Base-by-base conservation (phyloP, 116 monocot genomes). In the Cymodocea nodosa region DNA sequence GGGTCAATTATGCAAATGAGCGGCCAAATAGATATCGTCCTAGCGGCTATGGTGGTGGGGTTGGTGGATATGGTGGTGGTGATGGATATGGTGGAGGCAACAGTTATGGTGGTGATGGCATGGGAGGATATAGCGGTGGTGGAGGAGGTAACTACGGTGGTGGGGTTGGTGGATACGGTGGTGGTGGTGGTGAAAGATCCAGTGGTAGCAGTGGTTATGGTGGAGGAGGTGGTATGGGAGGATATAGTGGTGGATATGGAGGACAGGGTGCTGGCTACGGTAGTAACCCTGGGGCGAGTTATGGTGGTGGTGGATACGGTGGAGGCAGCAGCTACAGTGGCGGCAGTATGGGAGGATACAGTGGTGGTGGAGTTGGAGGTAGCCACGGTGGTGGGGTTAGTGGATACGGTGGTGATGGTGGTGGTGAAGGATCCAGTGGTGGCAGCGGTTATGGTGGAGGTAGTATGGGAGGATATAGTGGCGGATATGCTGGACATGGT, bases 1-100 rank as follows among this genome's bases (percentile, higher is more conserved):
- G 66, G n/a, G 66, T 66, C 10, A 66, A 66, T 35, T 66, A 66
- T 66, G 66, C 66, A 16, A 66, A 52, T 53, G 66, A 44, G 7
- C 44, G 11, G 8, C 44, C 44, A 10, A 6, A 44, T 44, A 44
- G 44, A 44, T 44, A 44, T 44, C 44, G 44, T 8, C 44, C 44
- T 44, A 12, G 44, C 9, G 44, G 44, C 12, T 44, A 44, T 12
- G 9, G 44, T 44, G 44, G 44, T 44, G 44, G 44, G 4, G 9
- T 8, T 1, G 44, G 44, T 0, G 7, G 44, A 1, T 44, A 44
- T 10, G 9, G 44, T 44, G 44, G 44, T 11, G 11, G 44, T 44
- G 11, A 4, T 44, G 44, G 44, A 0, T 6, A 11, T 6, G 44
- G 44, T 8, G 44, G 44, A 8, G 44, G 44, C 44, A 8, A 44